These are phyloP conservation scores for Vairimorpha ceranae DNA, from an alignment of 371 early-diverging fungal species.

Conservation along the genomic window DNA sequence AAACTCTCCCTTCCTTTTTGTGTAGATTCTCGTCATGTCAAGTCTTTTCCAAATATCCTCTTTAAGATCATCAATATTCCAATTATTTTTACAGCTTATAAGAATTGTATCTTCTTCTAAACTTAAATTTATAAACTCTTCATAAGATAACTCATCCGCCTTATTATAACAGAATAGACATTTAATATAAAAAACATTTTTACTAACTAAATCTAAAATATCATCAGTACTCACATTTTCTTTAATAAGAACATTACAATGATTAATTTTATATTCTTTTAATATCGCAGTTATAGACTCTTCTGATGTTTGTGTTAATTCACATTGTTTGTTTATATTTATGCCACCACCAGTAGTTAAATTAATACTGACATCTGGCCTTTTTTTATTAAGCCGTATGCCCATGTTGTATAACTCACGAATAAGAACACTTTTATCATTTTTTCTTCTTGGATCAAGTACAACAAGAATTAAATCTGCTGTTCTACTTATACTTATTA, in stretches of 20 bases:
- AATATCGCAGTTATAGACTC: slow-evolving; percentile 51
- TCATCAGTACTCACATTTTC: slow-evolving; percentile 60
- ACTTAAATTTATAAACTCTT: slow-evolving; percentile 48
- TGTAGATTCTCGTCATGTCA: slow-evolving; percentile 55
- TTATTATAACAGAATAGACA: slow-evolving; percentile 60
- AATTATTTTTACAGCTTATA: slow-evolving; percentile 56
- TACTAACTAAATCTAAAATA: slow-evolving; percentile 55
- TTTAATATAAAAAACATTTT: slow-evolving; percentile 51
- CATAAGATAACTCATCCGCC: slow-evolving; percentile 56
- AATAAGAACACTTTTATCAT: slow-evolving; percentile 54
- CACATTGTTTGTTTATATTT: slow-evolving; percentile 36
- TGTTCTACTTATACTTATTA: slow-evolving; percentile 58
- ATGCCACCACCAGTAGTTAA: slow-evolving; percentile 52
- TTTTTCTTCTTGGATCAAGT: slow-evolving; percentile 48
- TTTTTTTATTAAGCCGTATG: slow-evolving; percentile 57
- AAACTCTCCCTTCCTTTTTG: slow-evolving; percentile 55
- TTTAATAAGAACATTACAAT: slow-evolving; percentile 53
- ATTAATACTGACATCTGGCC: slow-evolving; percentile 51
- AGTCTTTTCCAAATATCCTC: slow-evolving; percentile 58
- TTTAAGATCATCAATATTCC: slow-evolving; percentile 56
- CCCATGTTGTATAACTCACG: slow-evolving; percentile 59
- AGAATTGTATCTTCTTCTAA: slow-evolving; percentile 44
- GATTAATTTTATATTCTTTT: slow-evolving; percentile 57
- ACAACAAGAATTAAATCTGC: slow-evolving; percentile 57
- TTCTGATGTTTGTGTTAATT: slow-evolving; percentile 52